Percentiles rank a stretch among this genome's conserved stretches.
phyloP scores from a whole-genome alignment of 225 moss, liverwort and hornwort species.

The Ulota crispa region DNA sequence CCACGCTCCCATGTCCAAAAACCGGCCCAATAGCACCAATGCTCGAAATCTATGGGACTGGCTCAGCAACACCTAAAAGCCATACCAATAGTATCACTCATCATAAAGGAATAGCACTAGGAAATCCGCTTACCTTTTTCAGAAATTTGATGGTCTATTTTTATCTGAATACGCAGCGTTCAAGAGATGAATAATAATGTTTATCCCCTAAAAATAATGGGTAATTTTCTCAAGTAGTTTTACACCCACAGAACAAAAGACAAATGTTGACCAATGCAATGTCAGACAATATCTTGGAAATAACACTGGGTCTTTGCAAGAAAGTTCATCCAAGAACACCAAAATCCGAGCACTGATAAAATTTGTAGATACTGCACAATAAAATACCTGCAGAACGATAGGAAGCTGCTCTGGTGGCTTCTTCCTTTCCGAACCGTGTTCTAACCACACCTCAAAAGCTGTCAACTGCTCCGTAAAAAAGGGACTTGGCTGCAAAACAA shows the following conservation, averaged over 20 bases:
- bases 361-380: neutral
- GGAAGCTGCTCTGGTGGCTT: constrained; percentile 96
- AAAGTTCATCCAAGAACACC: constrained; percentile 10
- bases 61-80: constrained; percentile 78
- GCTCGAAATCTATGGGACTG: constrained; percentile 98
- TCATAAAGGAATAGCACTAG: neutral
- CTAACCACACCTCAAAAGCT: constrained; percentile 97
- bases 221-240: neutral
- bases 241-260: neutral
- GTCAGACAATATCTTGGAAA: neutral
- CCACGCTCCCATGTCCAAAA: constrained; percentile 98
- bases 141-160: neutral
- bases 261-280: neutral
- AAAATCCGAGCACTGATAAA: neutral
- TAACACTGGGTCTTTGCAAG: neutral
- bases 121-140: neutral
- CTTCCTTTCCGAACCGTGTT: constrained; percentile 84
- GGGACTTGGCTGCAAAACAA: constrained; percentile 77
- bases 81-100: constrained; percentile 16
- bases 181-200: constrained; percentile 1
- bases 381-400: constrained; percentile 82
- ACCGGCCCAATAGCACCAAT: constrained; percentile 81
- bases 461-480: constrained; percentile 96
- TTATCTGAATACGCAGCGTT: neutral
- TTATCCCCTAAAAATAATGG: neutral